Conservation (phyloP, 2,329 filamentous ascomycete species). For the Colletotrichum truncatum region DNA sequence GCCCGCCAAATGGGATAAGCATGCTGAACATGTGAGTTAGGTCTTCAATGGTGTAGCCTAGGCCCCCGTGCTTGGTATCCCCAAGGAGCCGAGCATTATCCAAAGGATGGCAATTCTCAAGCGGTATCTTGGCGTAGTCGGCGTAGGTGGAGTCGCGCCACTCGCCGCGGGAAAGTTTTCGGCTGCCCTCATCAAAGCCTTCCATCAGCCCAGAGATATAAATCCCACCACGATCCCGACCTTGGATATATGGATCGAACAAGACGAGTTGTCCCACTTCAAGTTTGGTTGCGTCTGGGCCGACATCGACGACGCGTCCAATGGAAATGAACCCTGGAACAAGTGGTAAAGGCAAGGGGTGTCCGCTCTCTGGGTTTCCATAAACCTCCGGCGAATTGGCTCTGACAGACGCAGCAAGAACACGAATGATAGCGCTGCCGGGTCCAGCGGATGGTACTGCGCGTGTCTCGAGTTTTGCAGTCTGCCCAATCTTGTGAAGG, state of each 20-base stretch:
- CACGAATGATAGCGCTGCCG: neutral
- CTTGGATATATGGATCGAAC: conserved; percentile 39
- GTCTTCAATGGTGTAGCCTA: conserved; percentile 52
- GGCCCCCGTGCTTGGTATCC: neutral
- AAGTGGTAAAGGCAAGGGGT: conserved; percentile 38
- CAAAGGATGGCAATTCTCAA: conserved; percentile 45
- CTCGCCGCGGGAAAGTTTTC: conserved; percentile 35
- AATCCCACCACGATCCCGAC: conserved; percentile 39
- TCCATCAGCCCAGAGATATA: conserved; percentile 41
- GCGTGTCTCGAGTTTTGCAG: neutral
- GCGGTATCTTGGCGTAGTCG: conserved; percentile 39
- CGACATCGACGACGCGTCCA: conserved; percentile 44
- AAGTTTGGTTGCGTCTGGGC: conserved; percentile 41
- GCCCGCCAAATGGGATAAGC: conserved; percentile 54
- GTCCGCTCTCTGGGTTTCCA: neutral
- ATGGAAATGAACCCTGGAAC: conserved; percentile 44
- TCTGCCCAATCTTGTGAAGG: neutral
- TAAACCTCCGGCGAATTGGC: neutral
- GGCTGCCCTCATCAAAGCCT: conserved; percentile 34
- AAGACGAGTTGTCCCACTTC: conserved; percentile 43
- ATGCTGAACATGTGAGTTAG: conserved; percentile 46
- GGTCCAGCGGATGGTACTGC: neutral
- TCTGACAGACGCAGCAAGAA: neutral
- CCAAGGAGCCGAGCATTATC: conserved; percentile 37
- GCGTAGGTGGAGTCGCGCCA: conserved; percentile 44